Evolutionary conservation across 2,329 filamentous ascomycete genomes (phyloP).

Genomic region (Colletotrichum sp.): DNA sequence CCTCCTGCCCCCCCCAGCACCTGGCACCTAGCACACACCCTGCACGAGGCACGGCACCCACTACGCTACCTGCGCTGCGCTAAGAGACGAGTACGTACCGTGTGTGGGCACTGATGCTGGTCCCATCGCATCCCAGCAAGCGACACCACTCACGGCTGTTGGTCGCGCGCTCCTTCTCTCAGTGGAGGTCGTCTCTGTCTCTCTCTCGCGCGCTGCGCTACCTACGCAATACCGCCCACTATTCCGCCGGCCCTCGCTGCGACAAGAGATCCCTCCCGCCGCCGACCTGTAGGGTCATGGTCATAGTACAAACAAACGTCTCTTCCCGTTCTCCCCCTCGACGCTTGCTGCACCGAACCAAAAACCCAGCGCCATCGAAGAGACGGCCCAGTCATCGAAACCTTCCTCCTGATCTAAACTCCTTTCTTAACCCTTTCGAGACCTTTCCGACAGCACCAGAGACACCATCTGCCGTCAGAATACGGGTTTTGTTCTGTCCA

Average conservation of each 20-base stretch:
- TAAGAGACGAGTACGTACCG: background rate
- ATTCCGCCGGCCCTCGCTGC: slow-evolving; percentile 12
- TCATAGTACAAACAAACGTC: background rate
- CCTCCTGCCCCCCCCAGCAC: slow-evolving; percentile 5
- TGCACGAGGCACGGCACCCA: slow-evolving; percentile 12
- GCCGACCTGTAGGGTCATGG: background rate
- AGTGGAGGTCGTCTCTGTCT: background rate
- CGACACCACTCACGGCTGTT: slow-evolving; percentile 13
- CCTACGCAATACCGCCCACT: slow-evolving; percentile 17
- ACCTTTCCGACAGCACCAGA: background rate
- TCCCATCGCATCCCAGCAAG: background rate
- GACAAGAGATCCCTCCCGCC: slow-evolving; percentile 19
- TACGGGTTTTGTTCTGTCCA: background rate
- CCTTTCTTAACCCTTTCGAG: background rate
- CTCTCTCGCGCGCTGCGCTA: background rate
- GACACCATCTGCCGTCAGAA: background rate
- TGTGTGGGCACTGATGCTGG: background rate
- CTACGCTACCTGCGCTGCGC: background rate
- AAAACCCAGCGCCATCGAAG: slow-evolving; percentile 5
- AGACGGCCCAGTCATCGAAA: background rate
- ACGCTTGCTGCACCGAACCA: background rate
- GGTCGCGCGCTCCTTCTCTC: background rate
- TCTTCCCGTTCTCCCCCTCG: slow-evolving; percentile 1
- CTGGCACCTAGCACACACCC: background rate
- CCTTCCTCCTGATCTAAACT: background rate